A percentile compares a stretch with the other conserved stretches of the same genome.
phyloP scores from a whole-genome alignment of 1,284 basidiomycete genomes.

The Vanrija sp. region DNA sequence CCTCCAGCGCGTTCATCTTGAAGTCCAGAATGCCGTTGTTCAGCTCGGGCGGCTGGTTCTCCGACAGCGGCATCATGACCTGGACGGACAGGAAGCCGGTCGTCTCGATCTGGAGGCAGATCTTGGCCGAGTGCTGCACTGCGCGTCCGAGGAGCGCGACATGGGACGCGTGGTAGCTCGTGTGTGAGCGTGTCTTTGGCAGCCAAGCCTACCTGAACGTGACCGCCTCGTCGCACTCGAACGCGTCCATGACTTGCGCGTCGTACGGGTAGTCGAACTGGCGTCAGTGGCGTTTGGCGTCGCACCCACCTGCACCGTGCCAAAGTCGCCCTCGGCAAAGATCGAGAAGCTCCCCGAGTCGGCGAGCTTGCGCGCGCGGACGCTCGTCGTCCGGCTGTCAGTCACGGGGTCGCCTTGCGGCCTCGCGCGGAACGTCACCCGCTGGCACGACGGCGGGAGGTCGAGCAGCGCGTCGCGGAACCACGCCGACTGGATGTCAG shows the following conservation, averaged over 20 bases:
- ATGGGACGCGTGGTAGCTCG: constrained; percentile 73
- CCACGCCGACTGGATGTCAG: constrained; percentile 68
- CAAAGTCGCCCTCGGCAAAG: constrained; percentile 71
- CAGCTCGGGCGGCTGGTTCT: constrained; percentile 50
- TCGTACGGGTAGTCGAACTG: constrained; percentile 94
- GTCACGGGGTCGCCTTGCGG: constrained; percentile 31
- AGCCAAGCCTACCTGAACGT: constrained; percentile 62
- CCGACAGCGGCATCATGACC: constrained; percentile 67
- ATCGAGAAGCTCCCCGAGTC: constrained; percentile 65
- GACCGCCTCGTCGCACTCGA: constrained; percentile 68
- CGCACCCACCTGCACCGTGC: constrained; percentile 67
- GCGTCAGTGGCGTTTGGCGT: neutral
- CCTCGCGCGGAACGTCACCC: constrained; percentile 74
- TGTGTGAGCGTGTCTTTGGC: neutral
- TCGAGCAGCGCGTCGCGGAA: constrained; percentile 86
- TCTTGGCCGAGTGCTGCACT: constrained; percentile 73
- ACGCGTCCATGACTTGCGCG: constrained; percentile 78
- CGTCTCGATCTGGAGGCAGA: constrained; percentile 75
- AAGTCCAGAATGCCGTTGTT: constrained; percentile 71
- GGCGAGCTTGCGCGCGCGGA: constrained; percentile 5
- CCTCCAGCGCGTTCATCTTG: constrained; percentile 51
- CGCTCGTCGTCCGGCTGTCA: constrained; percentile 9
- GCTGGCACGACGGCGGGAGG: constrained; percentile 76
- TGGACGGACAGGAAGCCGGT: constrained; percentile 78
- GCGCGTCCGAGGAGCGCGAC: constrained; percentile 67